A percentile compares a stretch with the other conserved stretches of the same genome.
Conservation (phyloP, 148 eudicot species). For the Persicaria maculosa region DNA sequence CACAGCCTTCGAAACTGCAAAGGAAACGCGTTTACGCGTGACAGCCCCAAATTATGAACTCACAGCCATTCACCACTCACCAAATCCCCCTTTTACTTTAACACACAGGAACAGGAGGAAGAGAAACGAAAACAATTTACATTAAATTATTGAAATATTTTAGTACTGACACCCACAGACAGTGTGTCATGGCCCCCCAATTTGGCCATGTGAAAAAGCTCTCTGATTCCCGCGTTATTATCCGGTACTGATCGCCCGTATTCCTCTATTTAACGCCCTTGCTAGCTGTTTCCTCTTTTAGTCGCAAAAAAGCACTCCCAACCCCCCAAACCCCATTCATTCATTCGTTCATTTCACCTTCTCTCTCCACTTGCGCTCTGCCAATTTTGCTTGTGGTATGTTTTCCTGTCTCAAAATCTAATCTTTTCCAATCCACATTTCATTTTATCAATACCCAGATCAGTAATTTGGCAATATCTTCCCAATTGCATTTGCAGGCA, state of each 20-base stretch:
- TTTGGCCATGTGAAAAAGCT: slow-evolving; percentile 10
- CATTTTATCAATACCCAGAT: not conserved
- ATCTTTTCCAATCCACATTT: not conserved
- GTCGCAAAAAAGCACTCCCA: not conserved
- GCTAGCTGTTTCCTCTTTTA: slow-evolving; percentile 8
- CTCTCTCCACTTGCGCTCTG: not conserved
- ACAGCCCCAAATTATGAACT: not conserved
- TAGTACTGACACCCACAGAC: too few species aligned
- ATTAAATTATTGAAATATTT: too few species aligned
- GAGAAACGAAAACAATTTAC: not conserved
- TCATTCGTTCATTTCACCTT: not conserved
- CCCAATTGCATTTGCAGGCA: too few species aligned
- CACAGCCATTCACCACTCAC: not conserved
- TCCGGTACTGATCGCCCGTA: not conserved
- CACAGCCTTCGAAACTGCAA: not conserved
- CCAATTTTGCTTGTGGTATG: not conserved
- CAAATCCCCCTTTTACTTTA: not conserved
- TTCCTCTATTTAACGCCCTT: not conserved
- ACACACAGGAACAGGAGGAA: not conserved
- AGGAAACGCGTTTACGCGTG: slow-evolving; percentile 1
- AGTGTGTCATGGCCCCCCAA: not conserved
- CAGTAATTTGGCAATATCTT: not conserved
- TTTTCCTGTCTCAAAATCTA: not conserved
- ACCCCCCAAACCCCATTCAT: too few species aligned
- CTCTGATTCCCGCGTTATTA: slow-evolving; percentile 9